These are phyloP conservation scores for Panicum hallii DNA, from an alignment of 202 grass and related monocot species.

Conservation along the genomic window DNA sequence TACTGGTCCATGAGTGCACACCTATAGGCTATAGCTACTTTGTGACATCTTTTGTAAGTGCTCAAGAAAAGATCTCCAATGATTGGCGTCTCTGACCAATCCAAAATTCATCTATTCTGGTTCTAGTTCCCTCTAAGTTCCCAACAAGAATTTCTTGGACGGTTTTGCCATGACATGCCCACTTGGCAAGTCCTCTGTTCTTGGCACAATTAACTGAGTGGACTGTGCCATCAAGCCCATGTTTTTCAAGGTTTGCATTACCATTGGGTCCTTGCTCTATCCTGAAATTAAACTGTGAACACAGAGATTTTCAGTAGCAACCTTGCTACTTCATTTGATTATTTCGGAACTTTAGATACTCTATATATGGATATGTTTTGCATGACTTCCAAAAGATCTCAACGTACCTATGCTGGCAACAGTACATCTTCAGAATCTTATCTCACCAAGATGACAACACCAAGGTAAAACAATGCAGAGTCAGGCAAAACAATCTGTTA, in stretches of 20 bases:
- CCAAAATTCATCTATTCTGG: conserved; percentile 1
- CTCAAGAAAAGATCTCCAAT: conserved; percentile 18
- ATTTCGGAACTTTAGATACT: not conserved
- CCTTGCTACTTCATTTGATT: not conserved
- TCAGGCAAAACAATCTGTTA: conserved; percentile 34
- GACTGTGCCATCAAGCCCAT: not conserved
- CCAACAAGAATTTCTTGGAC: not conserved
- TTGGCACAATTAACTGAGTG: not conserved
- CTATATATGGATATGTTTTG: not conserved
- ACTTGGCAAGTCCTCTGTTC: not conserved
- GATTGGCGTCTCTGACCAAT: conserved; percentile 36
- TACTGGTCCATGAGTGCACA: conserved; percentile 27
- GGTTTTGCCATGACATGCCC: not conserved
- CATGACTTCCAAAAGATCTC: not conserved
- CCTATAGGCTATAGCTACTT: not conserved
- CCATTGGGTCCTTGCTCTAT: not conserved
- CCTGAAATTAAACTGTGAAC: not conserved
- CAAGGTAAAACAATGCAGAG: conserved; percentile 31
- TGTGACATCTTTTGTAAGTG: conserved; percentile 17
- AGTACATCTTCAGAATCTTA: conserved; percentile 44
- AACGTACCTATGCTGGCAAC: not conserved
- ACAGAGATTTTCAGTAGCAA: not conserved
- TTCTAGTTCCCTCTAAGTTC: not conserved
- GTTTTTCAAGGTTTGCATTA: not conserved
- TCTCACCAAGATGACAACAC: not conserved